phyloP scores from a whole-genome alignment of 2,329 filamentous ascomycete genomes.

The Ustilaginoidea virens region DNA sequence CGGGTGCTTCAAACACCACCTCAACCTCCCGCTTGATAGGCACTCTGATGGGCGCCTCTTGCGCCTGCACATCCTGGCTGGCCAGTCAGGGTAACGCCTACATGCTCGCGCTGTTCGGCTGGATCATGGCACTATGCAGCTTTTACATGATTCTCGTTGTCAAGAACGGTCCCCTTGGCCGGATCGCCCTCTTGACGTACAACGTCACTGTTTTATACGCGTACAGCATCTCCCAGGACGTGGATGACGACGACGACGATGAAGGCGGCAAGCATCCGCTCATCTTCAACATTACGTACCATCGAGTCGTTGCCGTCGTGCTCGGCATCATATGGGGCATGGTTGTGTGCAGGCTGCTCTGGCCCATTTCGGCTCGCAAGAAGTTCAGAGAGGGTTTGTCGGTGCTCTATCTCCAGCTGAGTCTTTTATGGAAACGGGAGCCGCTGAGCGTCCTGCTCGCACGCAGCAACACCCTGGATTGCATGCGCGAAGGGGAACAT shows the following conservation, averaged over 20 bases:
- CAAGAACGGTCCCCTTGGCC: slow-evolving; percentile 76
- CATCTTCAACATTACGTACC: slow-evolving; percentile 75
- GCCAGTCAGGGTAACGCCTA: slow-evolving; percentile 58
- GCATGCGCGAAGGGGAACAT: slow-evolving; percentile 82
- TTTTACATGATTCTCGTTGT: slow-evolving; percentile 81
- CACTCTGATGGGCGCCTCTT: slow-evolving; percentile 64
- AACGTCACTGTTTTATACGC: slow-evolving; percentile 91
- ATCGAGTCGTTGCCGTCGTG: slow-evolving; percentile 76
- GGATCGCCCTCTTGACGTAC: slow-evolving; percentile 90
- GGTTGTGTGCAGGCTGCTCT: slow-evolving; percentile 75
- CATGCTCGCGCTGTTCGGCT: slow-evolving; percentile 66
- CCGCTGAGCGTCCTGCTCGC: slow-evolving; percentile 62
- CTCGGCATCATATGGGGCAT: slow-evolving; percentile 85
- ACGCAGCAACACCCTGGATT: slow-evolving; percentile 43
- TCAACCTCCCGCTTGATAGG: slow-evolving; percentile 75
- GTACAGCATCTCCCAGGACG: slow-evolving; percentile 70
- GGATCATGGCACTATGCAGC: slow-evolving; percentile 64
- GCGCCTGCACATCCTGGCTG: slow-evolving; percentile 66
- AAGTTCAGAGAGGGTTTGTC: slow-evolving; percentile 84
- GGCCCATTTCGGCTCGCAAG: slow-evolving; percentile 79
- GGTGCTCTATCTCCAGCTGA: slow-evolving; percentile 87
- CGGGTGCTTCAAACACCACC: slow-evolving; percentile 89
- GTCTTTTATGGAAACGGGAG: slow-evolving; percentile 89
- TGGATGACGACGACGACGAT: slow-evolving; percentile 71
- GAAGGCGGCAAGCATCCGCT: slow-evolving; percentile 73